Evolutionary conservation across 75 land plant genomes (phyloP), one percentile per base, ranked within the genome.

Genomic region (Isoetes taiwanensis): DNA sequence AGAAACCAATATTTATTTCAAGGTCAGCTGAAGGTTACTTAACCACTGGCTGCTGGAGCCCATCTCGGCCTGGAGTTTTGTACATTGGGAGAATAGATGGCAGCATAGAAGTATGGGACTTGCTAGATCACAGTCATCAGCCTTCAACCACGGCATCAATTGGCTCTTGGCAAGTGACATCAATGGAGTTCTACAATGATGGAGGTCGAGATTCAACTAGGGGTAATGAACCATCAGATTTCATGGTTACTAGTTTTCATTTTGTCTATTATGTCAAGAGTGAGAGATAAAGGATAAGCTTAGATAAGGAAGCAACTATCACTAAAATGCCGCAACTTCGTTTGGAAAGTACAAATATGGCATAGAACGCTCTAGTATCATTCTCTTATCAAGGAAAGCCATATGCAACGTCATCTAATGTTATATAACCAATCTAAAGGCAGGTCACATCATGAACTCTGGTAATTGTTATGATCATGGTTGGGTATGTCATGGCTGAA

Each of bases 1-100:
- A 71, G 74, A 65, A 71, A 65, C 74, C 74, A 29, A 41, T 71
- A 9, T 71, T 66, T 71, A 59, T 71, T 19, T 71, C 74, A 41
- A 65, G 64, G 54, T 65, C 64, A 12, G 70, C 56, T 20, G 69
- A 71, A 53, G 57, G 63, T 17, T 71, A 71, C 42, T 53, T 71
- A 6, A 71, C 74, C 11, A 41, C 53, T 0, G 74, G 74, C 11
- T 71, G 74, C 39, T 71, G 74, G 74, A 71, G 74, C 52, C 74
- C 69, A 23, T 56, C 74, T 23, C 56, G 74, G 31, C 74, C 74
- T 0, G 74, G 70, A 58, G 63, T 71, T 33, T n/a, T 71, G 19
- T 71, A 71, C 28, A 65, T 71, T 39, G 74, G 74, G 9, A 55
- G 43, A 0, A 60, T 65, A 24, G 64, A 71, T 59, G 74, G 74